Percentiles rank a stretch among this genome's conserved stretches.
These are phyloP conservation scores for Globisporangium cederbergense DNA, from an alignment of 352 stramenopile species.

Conservation along the genomic window DNA sequence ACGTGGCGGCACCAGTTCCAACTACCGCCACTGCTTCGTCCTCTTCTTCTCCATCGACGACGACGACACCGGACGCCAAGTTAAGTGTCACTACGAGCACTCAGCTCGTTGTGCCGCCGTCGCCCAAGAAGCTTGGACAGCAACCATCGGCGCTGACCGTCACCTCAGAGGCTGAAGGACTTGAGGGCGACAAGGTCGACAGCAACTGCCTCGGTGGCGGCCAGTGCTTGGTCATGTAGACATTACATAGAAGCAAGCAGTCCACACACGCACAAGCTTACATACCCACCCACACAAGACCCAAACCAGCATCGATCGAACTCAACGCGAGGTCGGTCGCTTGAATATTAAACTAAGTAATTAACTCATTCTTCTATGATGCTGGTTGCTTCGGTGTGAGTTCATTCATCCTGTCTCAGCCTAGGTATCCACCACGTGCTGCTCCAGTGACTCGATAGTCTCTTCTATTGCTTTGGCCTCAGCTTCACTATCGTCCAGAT, in stretches of 20 bases:
- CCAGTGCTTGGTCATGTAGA: slow-evolving; percentile 60
- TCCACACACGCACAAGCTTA: background rate
- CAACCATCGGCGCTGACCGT: slow-evolving; percentile 13
- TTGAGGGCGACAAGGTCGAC: slow-evolving; percentile 29
- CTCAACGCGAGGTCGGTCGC: background rate
- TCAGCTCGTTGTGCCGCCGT: slow-evolving; percentile 1
- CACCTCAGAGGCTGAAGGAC: slow-evolving; percentile 13
- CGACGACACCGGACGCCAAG: background rate
- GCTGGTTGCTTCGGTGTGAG: background rate
- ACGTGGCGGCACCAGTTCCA: background rate
- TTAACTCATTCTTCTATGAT: background rate
- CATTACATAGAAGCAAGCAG: background rate
- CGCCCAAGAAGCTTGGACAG: slow-evolving; percentile 15
- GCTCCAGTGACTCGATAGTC: background rate
- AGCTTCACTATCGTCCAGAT: background rate
- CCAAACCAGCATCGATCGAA: background rate
- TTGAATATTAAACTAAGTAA: slow-evolving; percentile 13
- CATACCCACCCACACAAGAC: background rate
- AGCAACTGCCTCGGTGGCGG: slow-evolving; percentile 32
- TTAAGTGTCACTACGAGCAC: slow-evolving; percentile 15
- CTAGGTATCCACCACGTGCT: background rate
- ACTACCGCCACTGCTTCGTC: background rate
- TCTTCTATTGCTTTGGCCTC: background rate
- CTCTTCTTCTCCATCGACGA: background rate
- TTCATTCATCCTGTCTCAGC: no score